A percentile compares a stretch with the other conserved stretches of the same genome.
Conservation (phyloP, 805 yeast genomes). For the Candida corydali region DNA sequence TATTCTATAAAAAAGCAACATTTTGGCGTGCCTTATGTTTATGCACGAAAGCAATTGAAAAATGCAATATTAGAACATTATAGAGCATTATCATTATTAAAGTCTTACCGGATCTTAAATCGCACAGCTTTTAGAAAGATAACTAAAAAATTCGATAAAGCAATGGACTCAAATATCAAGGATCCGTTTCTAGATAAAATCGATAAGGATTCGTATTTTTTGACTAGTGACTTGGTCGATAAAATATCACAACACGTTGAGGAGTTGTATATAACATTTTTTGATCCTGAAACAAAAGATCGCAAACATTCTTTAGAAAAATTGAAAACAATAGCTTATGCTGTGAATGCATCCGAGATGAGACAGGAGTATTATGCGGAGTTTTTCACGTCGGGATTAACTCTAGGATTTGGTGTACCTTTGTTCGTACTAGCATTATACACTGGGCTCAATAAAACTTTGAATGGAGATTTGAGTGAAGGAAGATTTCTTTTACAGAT, state of each 20-base stretch:
- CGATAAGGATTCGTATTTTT: constrained; percentile 49
- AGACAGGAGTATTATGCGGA: constrained; percentile 33
- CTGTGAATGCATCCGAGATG: constrained; percentile 27
- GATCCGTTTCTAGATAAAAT: constrained; percentile 54
- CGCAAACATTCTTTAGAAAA: constrained; percentile 70
- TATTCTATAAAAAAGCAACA: constrained; percentile 34
- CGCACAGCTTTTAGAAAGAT: constrained; percentile 87
- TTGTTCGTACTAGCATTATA: constrained; percentile 58
- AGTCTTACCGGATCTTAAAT: constrained; percentile 70
- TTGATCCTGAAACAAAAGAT: constrained; percentile 50
- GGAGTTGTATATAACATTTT: constrained; percentile 58
- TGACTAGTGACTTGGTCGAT: constrained; percentile 64
- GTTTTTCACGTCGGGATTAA: constrained; percentile 61
- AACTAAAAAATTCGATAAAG: constrained; percentile 85
- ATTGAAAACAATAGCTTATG: constrained; percentile 44
- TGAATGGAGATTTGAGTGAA: constrained; percentile 43
- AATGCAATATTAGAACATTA: constrained; percentile 69
- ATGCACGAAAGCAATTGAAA: constrained; percentile 65
- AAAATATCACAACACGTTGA: constrained; percentile 60
- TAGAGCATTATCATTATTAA: constrained; percentile 64
- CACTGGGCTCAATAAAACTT: constrained; percentile 42
- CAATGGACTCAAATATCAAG: constrained; percentile 40
- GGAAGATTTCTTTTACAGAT: constrained; percentile 68
- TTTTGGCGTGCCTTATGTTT: constrained; percentile 51
- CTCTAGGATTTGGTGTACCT: constrained; percentile 69